Evolutionary conservation across 2,329 filamentous ascomycete genomes (phyloP).

Genomic region (Uncinocarpus reesii): DNA sequence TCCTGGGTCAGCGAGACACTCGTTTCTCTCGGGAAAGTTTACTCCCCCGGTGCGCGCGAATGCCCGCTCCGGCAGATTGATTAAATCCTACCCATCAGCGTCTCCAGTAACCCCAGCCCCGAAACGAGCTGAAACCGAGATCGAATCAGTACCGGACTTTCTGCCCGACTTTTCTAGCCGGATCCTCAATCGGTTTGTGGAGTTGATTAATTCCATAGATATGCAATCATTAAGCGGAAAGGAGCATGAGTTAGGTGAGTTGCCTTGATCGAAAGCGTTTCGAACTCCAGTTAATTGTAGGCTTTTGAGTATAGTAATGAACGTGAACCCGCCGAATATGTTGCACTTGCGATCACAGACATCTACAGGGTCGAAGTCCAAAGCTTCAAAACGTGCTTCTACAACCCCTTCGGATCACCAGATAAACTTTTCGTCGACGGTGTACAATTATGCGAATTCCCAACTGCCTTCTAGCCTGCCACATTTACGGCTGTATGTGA

Average conservation of each 20-base stretch:
- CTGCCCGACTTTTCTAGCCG: constrained; percentile 42
- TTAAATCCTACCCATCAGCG: not conserved
- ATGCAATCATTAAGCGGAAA: constrained; percentile 46
- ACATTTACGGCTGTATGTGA: constrained; percentile 44
- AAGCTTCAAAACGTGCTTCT: constrained; percentile 26
- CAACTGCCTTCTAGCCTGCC: constrained; percentile 58
- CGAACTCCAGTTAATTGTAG: not conserved
- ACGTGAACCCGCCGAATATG: not conserved
- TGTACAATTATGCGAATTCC: constrained; percentile 69
- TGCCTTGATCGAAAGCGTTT: not conserved
- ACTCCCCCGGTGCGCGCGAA: not conserved
- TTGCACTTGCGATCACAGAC: not conserved
- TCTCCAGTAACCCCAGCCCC: not conserved
- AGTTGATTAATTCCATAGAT: constrained; percentile 63
- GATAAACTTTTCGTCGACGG: constrained; percentile 60
- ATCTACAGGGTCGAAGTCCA: constrained; percentile 26
- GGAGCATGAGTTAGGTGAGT: constrained; percentile 27
- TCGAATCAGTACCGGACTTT: constrained; percentile 30
- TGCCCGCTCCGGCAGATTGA: not conserved
- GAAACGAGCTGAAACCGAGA: not conserved
- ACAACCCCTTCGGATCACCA: constrained; percentile 29
- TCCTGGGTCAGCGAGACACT: not conserved
- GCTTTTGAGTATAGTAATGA: constrained; percentile 1
- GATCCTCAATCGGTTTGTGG: constrained; percentile 53
- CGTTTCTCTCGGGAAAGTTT: not conserved